Evolutionary conservation across 495 filamentous ascomycete species (phyloP).

Genomic region (Neurospora sp.): DNA sequence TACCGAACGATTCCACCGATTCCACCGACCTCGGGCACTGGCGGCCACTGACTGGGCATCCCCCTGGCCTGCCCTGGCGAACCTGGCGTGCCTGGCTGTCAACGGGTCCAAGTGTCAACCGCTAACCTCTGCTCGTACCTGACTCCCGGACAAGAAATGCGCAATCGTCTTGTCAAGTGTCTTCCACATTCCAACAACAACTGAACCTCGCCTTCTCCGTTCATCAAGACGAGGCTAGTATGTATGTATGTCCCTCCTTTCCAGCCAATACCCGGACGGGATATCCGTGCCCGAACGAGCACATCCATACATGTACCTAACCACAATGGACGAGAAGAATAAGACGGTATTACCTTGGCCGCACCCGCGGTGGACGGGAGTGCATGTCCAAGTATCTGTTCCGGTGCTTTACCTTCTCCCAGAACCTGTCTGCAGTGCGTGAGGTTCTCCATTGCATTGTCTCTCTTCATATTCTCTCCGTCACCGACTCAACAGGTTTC

Average conservation of each 20-base stretch:
- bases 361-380: neutral
- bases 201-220: slow-evolving; percentile 14
- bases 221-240: slow-evolving; percentile 26
- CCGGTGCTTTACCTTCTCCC: neutral
- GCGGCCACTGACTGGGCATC: neutral
- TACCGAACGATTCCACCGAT: neutral
- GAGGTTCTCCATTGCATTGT: neutral
- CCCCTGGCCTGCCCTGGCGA: neutral
- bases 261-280: neutral
- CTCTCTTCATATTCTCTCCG: neutral
- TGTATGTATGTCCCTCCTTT: slow-evolving; percentile 8
- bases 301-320: neutral
- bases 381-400: neutral
- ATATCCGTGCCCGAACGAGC: neutral
- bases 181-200: slow-evolving; percentile 23
- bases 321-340: neutral
- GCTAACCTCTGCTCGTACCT: neutral
- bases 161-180: slow-evolving; percentile 28
- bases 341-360: neutral
- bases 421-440: neutral
- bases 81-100: neutral
- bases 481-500: neutral
- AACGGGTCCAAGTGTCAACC: neutral
- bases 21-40: neutral
- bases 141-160: slow-evolving; percentile 23